phyloP scores from a whole-genome alignment of 1,139 yeast species.

The Taphrina wiesneri region DNA sequence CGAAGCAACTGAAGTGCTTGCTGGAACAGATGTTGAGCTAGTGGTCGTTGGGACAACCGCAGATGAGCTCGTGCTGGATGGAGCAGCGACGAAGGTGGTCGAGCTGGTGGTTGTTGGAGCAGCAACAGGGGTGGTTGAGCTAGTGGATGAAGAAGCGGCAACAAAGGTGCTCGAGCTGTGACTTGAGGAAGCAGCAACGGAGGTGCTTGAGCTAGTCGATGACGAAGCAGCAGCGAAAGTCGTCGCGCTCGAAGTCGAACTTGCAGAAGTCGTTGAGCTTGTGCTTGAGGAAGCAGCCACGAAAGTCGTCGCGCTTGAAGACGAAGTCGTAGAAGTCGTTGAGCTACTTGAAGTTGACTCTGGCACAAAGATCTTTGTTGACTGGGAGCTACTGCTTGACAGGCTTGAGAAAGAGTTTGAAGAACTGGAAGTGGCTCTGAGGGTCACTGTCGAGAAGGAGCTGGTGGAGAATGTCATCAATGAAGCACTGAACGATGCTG shows the following conservation, averaged over 20 bases:
- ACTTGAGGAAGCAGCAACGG: background rate
- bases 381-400: no score
- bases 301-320: background rate
- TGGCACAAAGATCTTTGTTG: no score
- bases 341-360: background rate
- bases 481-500: background rate
- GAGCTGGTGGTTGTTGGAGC: background rate
- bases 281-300: background rate
- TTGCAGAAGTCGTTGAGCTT: background rate
- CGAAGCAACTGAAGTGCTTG: background rate
- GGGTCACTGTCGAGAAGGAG: background rate
- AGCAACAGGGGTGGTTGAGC: background rate
- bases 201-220: background rate
- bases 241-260: background rate
- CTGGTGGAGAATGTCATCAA: background rate
- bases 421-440: background rate
- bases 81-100: background rate
- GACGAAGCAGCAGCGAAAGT: background rate
- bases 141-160: background rate
- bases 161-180: background rate
- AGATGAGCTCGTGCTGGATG: background rate
- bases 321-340: background rate
- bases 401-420: background rate
- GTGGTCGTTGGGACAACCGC: background rate
- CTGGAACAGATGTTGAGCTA: background rate